These are phyloP conservation scores for Hibiscus mutabilis DNA, from an alignment of 345 rosid genomes.

Conservation along the genomic window DNA sequence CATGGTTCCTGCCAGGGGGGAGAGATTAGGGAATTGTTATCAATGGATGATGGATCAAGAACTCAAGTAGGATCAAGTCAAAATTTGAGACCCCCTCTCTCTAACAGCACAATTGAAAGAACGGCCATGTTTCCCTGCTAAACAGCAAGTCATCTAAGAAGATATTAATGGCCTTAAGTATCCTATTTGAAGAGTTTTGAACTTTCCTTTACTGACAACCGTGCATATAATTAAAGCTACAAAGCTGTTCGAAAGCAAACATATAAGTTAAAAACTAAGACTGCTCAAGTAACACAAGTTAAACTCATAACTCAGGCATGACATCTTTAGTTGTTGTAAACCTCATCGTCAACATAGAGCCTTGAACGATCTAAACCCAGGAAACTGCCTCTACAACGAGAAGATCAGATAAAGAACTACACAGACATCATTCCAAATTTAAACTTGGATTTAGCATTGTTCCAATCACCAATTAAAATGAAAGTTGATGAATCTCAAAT, in stretches of 20 bases:
- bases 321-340: background rate
- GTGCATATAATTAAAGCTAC: too few species aligned
- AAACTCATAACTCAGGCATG: background rate
- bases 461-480: conserved; percentile 2
- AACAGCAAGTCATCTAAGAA: conserved; percentile 1
- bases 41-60: background rate
- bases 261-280: too few species aligned
- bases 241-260: too few species aligned
- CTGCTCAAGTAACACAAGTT: background rate
- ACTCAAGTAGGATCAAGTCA: background rate
- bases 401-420: background rate
- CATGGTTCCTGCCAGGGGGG: conserved; percentile 58
- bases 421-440: background rate
- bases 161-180: background rate
- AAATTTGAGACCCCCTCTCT: too few species aligned
- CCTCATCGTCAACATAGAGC: background rate
- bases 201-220: background rate
- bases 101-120: too few species aligned
- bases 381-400: background rate
- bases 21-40: background rate
- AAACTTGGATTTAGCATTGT: background rate
- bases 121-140: background rate
- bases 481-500: background rate
- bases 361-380: background rate
- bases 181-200: background rate